Percentiles rank a stretch among this genome's conserved stretches.
These are phyloP conservation scores for Glaciozyma martinii DNA, from an alignment of 768 basidiomycete genomes.

Conservation along the genomic window DNA sequence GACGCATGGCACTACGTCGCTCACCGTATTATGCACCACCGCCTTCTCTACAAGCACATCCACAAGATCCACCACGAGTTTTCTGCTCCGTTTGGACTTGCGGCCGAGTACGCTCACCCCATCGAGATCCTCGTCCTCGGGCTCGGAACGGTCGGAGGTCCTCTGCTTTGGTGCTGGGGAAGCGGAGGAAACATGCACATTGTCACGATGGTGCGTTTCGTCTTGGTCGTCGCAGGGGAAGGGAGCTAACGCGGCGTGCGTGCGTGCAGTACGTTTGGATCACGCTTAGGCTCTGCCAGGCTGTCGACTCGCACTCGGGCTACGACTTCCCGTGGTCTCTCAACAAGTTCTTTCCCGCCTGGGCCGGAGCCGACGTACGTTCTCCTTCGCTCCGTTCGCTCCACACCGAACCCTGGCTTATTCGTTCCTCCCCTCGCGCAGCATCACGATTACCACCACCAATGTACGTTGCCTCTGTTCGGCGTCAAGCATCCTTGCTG, in stretches of 20 bases:
- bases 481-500: constrained; percentile 44
- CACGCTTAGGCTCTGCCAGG: constrained; percentile 84
- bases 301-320: constrained; percentile 91
- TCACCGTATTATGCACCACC: constrained; percentile 39
- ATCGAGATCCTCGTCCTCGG: constrained; percentile 91
- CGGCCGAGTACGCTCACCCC: constrained; percentile 95
- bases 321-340: constrained; percentile 99
- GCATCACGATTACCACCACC: constrained; percentile 56
- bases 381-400: background rate
- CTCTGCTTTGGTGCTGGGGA: constrained; percentile 58
- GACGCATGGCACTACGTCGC: constrained; percentile 89
- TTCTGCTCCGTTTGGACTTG: constrained; percentile 93
- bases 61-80: constrained; percentile 77
- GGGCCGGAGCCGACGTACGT: constrained; percentile 92
- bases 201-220: constrained; percentile 51
- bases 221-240: background rate
- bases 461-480: background rate
- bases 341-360: constrained; percentile 83
- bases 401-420: background rate
- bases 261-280: constrained; percentile 68
- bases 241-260: background rate
- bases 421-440: background rate
- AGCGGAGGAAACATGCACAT: constrained; percentile 64
- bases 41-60: constrained; percentile 36
- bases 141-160: constrained; percentile 77